phyloP scores from a whole-genome alignment of 495 filamentous ascomycete species.

The Podospora didyma region DNA sequence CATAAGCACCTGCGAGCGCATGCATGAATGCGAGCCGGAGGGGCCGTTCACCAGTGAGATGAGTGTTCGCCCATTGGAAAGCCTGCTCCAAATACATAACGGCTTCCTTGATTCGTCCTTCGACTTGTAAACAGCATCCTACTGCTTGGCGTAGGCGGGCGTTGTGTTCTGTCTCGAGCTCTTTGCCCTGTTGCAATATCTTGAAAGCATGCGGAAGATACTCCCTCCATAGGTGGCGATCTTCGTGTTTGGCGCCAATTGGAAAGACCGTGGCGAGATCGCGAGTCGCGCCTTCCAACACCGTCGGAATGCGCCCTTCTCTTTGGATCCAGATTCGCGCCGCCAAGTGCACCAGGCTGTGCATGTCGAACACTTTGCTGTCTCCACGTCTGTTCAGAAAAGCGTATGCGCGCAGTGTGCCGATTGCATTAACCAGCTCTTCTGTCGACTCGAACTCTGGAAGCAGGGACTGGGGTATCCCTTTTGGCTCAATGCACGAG shows the following conservation, averaged over 20 bases:
- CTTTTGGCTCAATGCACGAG: constrained; percentile 32
- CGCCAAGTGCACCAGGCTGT: constrained; percentile 45
- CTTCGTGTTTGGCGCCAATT: background rate
- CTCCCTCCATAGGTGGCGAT: constrained; percentile 18
- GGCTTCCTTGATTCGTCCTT: constrained; percentile 7
- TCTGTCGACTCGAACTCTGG: constrained; percentile 18
- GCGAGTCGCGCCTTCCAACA: constrained; percentile 12
- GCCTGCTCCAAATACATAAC: background rate
- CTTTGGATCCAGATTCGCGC: constrained; percentile 33
- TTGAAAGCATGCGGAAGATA: constrained; percentile 29
- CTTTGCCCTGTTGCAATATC: constrained; percentile 10
- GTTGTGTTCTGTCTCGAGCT: background rate
- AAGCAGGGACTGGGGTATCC: constrained; percentile 23
- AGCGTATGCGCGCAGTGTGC: constrained; percentile 30
- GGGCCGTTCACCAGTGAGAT: constrained; percentile 27
- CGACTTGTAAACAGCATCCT: constrained; percentile 1
- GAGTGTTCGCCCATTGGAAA: background rate
- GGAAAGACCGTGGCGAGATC: constrained; percentile 21
- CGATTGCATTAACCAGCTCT: constrained; percentile 25
- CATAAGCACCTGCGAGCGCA: constrained; percentile 18
- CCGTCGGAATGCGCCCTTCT: constrained; percentile 5
- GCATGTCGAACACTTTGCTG: constrained; percentile 27
- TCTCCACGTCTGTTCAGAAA: constrained; percentile 25
- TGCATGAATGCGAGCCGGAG: constrained; percentile 18
- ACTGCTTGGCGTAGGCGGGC: background rate